Conservation (phyloP, 164 flowering plant genomes). For the Akebia trifoliata region DNA sequence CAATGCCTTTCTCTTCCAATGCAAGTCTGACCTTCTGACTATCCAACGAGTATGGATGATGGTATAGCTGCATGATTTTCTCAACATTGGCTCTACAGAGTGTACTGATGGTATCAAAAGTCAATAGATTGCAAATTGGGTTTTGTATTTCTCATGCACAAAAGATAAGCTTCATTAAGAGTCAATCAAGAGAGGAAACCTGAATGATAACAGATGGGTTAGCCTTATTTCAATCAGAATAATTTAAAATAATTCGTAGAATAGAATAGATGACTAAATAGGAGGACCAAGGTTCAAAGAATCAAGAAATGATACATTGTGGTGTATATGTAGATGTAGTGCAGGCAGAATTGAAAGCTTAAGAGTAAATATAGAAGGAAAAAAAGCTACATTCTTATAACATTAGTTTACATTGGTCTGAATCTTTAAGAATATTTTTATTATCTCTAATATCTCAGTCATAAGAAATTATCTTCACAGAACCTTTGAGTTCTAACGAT, state of each 20-base stretch:
- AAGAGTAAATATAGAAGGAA: background rate
- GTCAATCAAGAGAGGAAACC: background rate
- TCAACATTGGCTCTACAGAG: slow-evolving; percentile 16
- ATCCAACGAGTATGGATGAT: slow-evolving; percentile 82
- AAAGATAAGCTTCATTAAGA: background rate
- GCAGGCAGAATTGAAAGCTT: background rate
- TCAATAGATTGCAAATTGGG: background rate
- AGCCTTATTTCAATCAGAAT: background rate
- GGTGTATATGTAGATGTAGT: background rate
- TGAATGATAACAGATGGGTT: background rate
- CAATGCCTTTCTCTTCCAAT: slow-evolving; percentile 80
- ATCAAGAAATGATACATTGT: background rate
- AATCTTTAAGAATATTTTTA: background rate
- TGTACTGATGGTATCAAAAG: background rate
- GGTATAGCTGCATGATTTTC: slow-evolving; percentile 83
- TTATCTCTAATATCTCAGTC: background rate
- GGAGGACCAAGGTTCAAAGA: background rate
- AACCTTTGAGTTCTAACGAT: background rate
- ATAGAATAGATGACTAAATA: background rate
- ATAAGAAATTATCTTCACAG: background rate
- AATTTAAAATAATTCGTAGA: background rate
- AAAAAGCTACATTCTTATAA: background rate
- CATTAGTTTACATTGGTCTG: background rate
- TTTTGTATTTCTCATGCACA: slow-evolving; percentile 2
- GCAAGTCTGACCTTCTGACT: slow-evolving; percentile 96